phyloP scores from a whole-genome alignment of 306 rosid genomes.

The Medicago ruthenica region DNA sequence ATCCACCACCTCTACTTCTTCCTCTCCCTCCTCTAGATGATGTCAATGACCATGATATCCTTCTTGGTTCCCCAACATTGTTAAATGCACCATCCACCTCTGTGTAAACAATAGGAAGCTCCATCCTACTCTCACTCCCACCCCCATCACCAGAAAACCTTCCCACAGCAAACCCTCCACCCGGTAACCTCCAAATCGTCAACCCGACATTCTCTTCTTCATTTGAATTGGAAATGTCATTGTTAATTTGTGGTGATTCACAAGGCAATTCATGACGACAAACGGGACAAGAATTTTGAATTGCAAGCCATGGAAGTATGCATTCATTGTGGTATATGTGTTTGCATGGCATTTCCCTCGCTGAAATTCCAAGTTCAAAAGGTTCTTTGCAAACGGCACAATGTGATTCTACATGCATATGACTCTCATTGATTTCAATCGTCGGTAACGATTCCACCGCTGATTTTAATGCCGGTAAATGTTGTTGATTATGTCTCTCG shows the following conservation, averaged over 20 bases:
- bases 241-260: background rate
- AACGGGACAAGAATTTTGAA: slow-evolving; percentile 75
- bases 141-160: slow-evolving; percentile 45
- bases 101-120: slow-evolving; percentile 69
- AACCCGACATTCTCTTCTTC: slow-evolving; percentile 56
- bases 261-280: slow-evolving; percentile 51
- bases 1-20: slow-evolving; percentile 52
- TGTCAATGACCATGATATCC: slow-evolving; percentile 55
- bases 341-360: slow-evolving; percentile 58
- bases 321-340: slow-evolving; percentile 78
- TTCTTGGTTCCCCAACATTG: slow-evolving; percentile 58
- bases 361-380: slow-evolving; percentile 48
- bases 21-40: slow-evolving; percentile 47
- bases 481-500: slow-evolving; percentile 28
- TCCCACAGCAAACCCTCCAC: slow-evolving; percentile 81
- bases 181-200: slow-evolving; percentile 80
- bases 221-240: background rate
- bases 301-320: slow-evolving; percentile 71
- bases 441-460: slow-evolving; percentile 64
- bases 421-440: slow-evolving; percentile 46
- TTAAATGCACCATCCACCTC: slow-evolving; percentile 73
- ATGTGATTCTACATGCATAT: slow-evolving; percentile 53
- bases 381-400: slow-evolving; percentile 79
- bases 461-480: slow-evolving; percentile 56
- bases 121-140: slow-evolving; percentile 39